Evolutionary conservation across 2,329 filamentous ascomycete genomes (phyloP).

Genomic region (Blastomyces silverae): DNA sequence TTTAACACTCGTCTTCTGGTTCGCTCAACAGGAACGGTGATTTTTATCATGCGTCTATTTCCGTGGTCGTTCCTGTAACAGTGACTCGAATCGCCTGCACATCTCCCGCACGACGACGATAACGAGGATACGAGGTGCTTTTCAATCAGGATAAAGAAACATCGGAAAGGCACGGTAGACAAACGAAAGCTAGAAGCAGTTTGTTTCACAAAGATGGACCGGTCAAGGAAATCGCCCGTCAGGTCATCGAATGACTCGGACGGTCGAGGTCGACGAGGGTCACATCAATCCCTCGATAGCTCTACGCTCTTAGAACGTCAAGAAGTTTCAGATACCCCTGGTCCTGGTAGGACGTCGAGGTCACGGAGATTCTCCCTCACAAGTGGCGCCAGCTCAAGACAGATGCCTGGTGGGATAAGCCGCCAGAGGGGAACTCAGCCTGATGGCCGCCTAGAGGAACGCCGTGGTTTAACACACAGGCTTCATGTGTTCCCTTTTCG

Average conservation of each 20-base stretch:
- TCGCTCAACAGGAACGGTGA: conserved; percentile 10
- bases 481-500: conserved; percentile 20
- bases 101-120: conserved; percentile 3
- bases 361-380: conserved; percentile 17
- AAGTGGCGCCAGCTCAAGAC: conserved; percentile 17
- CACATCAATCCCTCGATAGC: conserved; percentile 13
- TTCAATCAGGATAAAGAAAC: not conserved
- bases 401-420: conserved; percentile 16
- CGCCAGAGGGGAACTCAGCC: conserved; percentile 19
- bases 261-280: conserved; percentile 17
- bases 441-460: conserved; percentile 20
- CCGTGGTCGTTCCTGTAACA: conserved; percentile 8
- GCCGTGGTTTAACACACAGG: conserved; percentile 19
- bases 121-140: not conserved
- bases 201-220: conserved; percentile 14
- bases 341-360: conserved; percentile 9
- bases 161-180: not conserved
- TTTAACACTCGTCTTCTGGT: conserved; percentile 2
- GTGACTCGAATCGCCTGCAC: conserved; percentile 2
- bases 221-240: conserved; percentile 7
- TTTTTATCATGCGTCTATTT: conserved; percentile 9
- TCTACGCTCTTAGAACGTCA: not conserved
- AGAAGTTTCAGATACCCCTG: conserved; percentile 9
- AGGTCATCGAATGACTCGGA: conserved; percentile 18
- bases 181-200: not conserved